A percentile compares a stretch with the other conserved stretches of the same genome.
phyloP scores from a whole-genome alignment of 2,329 filamentous ascomycete genomes.

The Phialocephala subalpina region DNA sequence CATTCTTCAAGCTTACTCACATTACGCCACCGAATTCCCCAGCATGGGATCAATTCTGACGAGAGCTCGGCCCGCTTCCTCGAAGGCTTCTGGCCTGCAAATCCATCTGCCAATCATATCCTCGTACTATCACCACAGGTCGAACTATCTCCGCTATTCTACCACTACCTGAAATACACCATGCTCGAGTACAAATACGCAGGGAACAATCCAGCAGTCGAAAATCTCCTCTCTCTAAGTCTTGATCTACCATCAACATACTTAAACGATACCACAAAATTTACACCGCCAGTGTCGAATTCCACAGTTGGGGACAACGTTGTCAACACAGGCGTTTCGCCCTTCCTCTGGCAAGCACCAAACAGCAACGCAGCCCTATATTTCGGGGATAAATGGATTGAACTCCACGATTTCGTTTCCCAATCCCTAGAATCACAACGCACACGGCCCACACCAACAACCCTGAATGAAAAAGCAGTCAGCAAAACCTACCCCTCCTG shows the following conservation, averaged over 20 bases:
- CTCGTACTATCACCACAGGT: slow-evolving; percentile 84
- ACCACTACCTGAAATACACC: slow-evolving; percentile 83
- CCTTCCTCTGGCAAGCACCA: slow-evolving; percentile 86
- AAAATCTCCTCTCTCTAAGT: slow-evolving; percentile 77
- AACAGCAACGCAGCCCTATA: slow-evolving; percentile 84
- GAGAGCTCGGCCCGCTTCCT: slow-evolving; percentile 79
- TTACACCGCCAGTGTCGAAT: slow-evolving; percentile 54
- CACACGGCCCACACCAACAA: slow-evolving; percentile 47
- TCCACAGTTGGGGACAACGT: slow-evolving; percentile 11
- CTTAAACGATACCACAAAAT: slow-evolving; percentile 65
- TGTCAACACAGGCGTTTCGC: slow-evolving; percentile 17
- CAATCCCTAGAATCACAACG: slow-evolving; percentile 39
- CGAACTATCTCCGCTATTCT: slow-evolving; percentile 83
- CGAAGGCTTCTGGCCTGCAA: slow-evolving; percentile 85
- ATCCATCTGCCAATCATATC: slow-evolving; percentile 72
- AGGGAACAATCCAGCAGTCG: slow-evolving; percentile 53
- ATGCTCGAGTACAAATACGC: slow-evolving; percentile 83
- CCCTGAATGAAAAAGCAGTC: slow-evolving; percentile 64
- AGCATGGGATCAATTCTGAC: slow-evolving; percentile 65
- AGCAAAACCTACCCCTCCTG: slow-evolving; percentile 76
- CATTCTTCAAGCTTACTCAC: slow-evolving; percentile 65
- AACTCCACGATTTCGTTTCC: slow-evolving; percentile 83
- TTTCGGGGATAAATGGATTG: slow-evolving; percentile 85
- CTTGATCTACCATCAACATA: slow-evolving; percentile 75
- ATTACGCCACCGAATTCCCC: slow-evolving; percentile 77